phyloP scores from a whole-genome alignment of 2,329 filamentous ascomycete genomes.

The Chaetomium sp. region DNA sequence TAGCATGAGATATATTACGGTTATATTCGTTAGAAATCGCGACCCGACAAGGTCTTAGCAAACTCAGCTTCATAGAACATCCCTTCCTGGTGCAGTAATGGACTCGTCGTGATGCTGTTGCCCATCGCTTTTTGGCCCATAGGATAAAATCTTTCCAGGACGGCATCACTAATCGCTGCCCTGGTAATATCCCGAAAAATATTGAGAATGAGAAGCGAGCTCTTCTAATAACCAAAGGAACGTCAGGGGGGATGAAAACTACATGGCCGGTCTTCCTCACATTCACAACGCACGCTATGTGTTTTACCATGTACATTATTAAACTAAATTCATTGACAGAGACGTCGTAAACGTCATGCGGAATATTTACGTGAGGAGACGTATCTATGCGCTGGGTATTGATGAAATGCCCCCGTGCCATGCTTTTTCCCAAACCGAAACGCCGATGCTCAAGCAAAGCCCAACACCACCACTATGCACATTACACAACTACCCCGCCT shows the following conservation, averaged over 20 bases:
- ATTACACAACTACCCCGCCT: not conserved
- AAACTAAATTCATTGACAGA: not conserved
- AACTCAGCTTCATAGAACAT: no score
- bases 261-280: no score
- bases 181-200: no score
- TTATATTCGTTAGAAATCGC: not conserved
- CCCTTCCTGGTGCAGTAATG: no score
- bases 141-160: no score
- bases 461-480: not conserved
- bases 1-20: not conserved
- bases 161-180: no score
- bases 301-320: not conserved
- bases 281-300: no score
- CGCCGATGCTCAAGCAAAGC: constrained; percentile 15
- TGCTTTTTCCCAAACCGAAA: constrained; percentile 16
- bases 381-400: constrained; percentile 9
- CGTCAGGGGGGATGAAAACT: no score
- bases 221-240: no score
- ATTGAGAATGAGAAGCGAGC: no score
- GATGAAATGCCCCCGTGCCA: not conserved
- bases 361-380: not conserved
- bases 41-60: not conserved
- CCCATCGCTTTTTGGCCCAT: no score
- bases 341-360: not conserved
- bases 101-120: no score